Base-by-base conservation (phyloP, 305 asterid species). In the Fraxinus greggii region DNA sequence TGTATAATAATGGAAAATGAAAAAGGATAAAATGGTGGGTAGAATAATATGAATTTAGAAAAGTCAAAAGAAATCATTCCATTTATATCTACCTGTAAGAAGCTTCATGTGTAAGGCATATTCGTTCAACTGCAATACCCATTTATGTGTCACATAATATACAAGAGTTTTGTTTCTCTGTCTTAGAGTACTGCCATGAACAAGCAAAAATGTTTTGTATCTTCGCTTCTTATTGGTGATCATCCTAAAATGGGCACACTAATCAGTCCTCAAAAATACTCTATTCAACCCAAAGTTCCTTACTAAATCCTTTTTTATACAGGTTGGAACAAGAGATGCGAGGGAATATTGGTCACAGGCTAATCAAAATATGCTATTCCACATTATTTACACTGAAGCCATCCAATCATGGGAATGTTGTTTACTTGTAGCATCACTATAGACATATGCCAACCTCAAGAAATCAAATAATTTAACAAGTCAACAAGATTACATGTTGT, bases 1-100 rank as follows among this genome's bases (percentile, higher is more conserved):
- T 6, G 56, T 40, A 63, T 48, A 78, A 69, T 79, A 83, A 24
- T 1, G 8, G 40, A 77, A 63, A 56, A 9, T 23, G n/a, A 36
- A 54, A 40, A 72, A 56, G 74, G 32, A n/a, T 84, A 81, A 56
- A 82, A 72, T 8, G 7, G 10, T 38, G 63, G 19, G 78, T 56
- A 75, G 40, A 45, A 8, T 42, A 42, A 2, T 7, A 13, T 42
- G 51, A 42, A 42, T 42, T 15, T 42, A 42, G 13, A 42, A 42
- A 42, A 7, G 12, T 8, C 51, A n/a, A n/a, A n/a, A n/a, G n/a
- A n/a, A n/a, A n/a, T n/a, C n/a, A n/a, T 36, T 36, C 42, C 42
- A 36, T 36, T 35, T 35, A 35, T 35, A 35, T 35, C 9, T 7
- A 35, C 40, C 42, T 6, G 42, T 33, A 36, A 36, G 42, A 36